Percentiles rank a stretch among this genome's conserved stretches.
These are phyloP conservation scores for Ensete glaucum DNA, from an alignment of 176 grass and related monocot species.

Conservation along the genomic window DNA sequence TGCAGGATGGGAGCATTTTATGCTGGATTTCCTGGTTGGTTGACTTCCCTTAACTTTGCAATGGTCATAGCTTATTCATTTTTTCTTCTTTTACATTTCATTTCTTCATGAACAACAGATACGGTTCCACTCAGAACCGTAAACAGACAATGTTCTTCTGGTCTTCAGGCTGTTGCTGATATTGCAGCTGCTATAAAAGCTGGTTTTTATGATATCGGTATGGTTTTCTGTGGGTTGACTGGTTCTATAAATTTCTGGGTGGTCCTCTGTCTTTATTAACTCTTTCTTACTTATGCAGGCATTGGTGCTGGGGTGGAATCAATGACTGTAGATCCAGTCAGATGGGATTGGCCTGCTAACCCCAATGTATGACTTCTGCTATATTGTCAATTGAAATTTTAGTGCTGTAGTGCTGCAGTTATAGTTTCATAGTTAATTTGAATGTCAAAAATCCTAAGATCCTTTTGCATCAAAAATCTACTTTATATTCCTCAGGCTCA, in stretches of 20 bases:
- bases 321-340: constrained; percentile 56
- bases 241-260: not conserved
- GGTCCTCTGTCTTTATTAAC: constrained; percentile 2
- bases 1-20: constrained; percentile 87
- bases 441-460: not conserved
- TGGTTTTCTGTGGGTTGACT: constrained; percentile 11
- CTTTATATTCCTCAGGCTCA: not conserved
- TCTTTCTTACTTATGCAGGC: constrained; percentile 28
- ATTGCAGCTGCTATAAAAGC: constrained; percentile 77
- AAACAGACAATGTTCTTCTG: constrained; percentile 88
- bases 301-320: constrained; percentile 95
- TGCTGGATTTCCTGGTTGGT: constrained; percentile 89
- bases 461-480: not conserved
- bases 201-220: constrained; percentile 80
- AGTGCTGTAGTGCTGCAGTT: not conserved
- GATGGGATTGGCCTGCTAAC: constrained; percentile 33
- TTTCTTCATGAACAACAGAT: constrained; percentile 35
- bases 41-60: not conserved
- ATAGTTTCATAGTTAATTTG: not conserved
- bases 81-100: constrained; percentile 4
- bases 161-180: constrained; percentile 92
- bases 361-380: constrained; percentile 51
- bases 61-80: not conserved
- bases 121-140: constrained; percentile 84
- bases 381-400: not conserved